phyloP scores from a whole-genome alignment of 352 stramenopile genomes.

The Thalassiosira ordinaria region DNA sequence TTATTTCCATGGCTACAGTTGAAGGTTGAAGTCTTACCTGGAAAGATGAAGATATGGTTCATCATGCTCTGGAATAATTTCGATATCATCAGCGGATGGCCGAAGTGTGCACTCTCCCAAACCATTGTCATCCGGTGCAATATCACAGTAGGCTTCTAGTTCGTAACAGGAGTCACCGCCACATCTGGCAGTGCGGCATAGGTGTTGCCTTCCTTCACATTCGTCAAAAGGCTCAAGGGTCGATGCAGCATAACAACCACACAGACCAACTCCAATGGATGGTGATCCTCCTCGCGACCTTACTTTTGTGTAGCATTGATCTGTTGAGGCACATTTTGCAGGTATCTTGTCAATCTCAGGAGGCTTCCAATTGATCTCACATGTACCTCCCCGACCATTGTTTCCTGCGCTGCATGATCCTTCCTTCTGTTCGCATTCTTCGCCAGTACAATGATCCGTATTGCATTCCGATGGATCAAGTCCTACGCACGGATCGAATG shows the following conservation, averaged over 20 bases:
- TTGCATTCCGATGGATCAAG: not conserved
- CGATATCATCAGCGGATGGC: not conserved
- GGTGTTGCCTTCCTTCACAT: not conserved
- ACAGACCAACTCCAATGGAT: not conserved
- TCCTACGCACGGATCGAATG: not conserved
- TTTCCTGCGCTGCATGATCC: not conserved
- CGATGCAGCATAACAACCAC: not conserved
- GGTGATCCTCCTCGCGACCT: not conserved
- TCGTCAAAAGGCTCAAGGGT: conserved; percentile 1
- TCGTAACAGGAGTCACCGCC: not conserved
- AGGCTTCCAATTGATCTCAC: no score
- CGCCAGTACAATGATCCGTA: not conserved
- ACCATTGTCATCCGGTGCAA: not conserved
- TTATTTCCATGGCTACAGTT: no score
- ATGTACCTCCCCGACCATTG: not conserved
- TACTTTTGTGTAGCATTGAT: not conserved
- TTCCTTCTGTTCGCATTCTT: not conserved
- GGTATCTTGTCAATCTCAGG: not conserved
- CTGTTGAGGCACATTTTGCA: not conserved
- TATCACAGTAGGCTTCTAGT: not conserved
- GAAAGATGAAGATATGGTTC: no score
- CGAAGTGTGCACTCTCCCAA: not conserved
- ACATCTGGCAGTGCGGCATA: not conserved
- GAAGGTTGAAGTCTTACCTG: no score
- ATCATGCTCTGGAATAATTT: no score